A percentile compares a stretch with the other conserved stretches of the same genome.
phyloP scores from a whole-genome alignment of 129 eudicot genomes.

The Centella asiatica region DNA sequence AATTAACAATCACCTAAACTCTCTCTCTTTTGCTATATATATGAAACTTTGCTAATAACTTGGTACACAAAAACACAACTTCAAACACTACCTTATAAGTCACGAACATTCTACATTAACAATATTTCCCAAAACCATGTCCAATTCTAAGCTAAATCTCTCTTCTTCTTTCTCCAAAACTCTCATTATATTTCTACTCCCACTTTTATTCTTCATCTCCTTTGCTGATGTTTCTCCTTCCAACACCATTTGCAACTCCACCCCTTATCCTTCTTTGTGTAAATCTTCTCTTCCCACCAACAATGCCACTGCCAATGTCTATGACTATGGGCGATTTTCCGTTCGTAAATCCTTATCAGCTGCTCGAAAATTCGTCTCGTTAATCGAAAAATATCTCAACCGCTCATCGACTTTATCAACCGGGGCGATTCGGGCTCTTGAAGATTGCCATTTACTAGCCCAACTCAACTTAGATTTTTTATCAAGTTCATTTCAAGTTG shows the following conservation, averaged over 20 bases:
- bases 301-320: conserved; percentile 25
- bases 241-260: conserved; percentile 24
- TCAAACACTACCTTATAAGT: not conserved
- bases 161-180: not conserved
- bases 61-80: not conserved
- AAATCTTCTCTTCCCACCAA: conserved; percentile 17
- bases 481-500: conserved; percentile 3
- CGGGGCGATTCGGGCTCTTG: conserved; percentile 31
- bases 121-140: not conserved
- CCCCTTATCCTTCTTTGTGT: conserved; percentile 38
- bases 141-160: not conserved
- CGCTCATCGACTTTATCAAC: conserved; percentile 15
- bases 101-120: not conserved
- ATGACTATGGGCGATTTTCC: conserved; percentile 34
- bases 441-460: conserved; percentile 33
- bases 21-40: not conserved
- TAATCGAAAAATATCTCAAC: conserved; percentile 26
- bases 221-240: not conserved
- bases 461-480: conserved; percentile 29
- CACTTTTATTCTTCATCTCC: not conserved
- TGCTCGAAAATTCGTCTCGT: conserved; percentile 24
- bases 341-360: conserved; percentile 29
- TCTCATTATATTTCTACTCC: not conserved
- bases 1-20: not conserved
- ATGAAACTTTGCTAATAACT: not conserved